phyloP scores from a whole-genome alignment of 371 early-diverging fungal genomes.

The Syncephalis fuscata region DNA sequence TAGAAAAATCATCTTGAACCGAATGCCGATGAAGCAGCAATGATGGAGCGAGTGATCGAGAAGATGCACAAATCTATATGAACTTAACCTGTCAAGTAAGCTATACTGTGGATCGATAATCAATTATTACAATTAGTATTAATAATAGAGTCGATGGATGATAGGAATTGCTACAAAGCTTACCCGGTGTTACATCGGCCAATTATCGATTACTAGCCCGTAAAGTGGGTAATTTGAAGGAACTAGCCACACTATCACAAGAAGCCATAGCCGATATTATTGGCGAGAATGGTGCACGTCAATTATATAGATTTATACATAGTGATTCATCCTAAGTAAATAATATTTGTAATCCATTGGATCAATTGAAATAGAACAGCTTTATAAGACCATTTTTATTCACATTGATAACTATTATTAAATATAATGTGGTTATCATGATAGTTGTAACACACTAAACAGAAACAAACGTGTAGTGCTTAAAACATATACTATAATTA shows the following conservation, averaged over 20 bases:
- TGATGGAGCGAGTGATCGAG: slow-evolving; percentile 53
- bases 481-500: too few relatives aligned
- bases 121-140: background rate
- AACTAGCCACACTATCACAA: slow-evolving; percentile 13
- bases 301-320: too few relatives aligned
- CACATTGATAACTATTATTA: too few relatives aligned
- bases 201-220: slow-evolving; percentile 63
- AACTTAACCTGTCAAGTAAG: slow-evolving; percentile 49
- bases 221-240: slow-evolving; percentile 35
- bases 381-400: too few relatives aligned
- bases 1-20: slow-evolving; percentile 64
- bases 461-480: too few relatives aligned
- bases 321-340: too few relatives aligned
- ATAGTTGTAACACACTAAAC: too few relatives aligned
- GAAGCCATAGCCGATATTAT: background rate
- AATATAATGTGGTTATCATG: too few relatives aligned
- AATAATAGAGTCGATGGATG: slow-evolving; percentile 4
- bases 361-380: too few relatives aligned
- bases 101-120: background rate
- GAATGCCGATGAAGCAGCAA: slow-evolving; percentile 38
- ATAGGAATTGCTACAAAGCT: slow-evolving; percentile 55
- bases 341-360: too few relatives aligned
- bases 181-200: slow-evolving; percentile 67
- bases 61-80: slow-evolving; percentile 38
- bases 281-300: too few relatives aligned